A percentile compares a stretch with the other conserved stretches of the same genome.
These are phyloP conservation scores for Pelagophyceae sp. DNA, from an alignment of 352 stramenopile genomes.

Conservation along the genomic window DNA sequence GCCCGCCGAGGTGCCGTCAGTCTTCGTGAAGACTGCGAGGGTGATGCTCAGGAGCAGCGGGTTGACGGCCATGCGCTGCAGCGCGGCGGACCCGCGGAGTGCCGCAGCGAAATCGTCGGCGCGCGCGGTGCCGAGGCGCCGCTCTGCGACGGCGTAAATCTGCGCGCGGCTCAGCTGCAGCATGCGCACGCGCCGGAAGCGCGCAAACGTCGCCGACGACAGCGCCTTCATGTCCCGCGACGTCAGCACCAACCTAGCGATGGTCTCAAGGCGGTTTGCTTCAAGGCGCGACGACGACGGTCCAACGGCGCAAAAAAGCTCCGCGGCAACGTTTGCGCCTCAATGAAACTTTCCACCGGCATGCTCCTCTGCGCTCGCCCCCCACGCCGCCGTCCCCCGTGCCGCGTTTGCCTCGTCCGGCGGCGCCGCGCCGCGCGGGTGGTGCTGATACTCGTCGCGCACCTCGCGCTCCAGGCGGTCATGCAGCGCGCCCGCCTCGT, in stretches of 20 bases:
- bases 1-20: neutral
- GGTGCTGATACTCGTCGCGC: neutral
- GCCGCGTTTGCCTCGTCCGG: too few relatives aligned
- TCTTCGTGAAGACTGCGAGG: neutral
- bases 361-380: too few relatives aligned
- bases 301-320: too few relatives aligned
- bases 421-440: too few relatives aligned
- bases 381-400: too few relatives aligned
- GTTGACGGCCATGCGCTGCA: conserved; percentile 5
- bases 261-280: too few relatives aligned
- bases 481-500: conserved; percentile 7
- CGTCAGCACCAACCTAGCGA: conserved; percentile 7
- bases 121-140: neutral
- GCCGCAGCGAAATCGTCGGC: neutral
- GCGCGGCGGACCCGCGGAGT: neutral
- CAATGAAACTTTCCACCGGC: too few relatives aligned
- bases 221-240: conserved; percentile 18
- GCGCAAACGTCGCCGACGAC: neutral
- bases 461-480: neutral
- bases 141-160: neutral
- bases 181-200: conserved; percentile 14
- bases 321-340: too few relatives aligned
- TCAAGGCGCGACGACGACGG: too few relatives aligned
- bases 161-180: neutral
- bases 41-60: conserved; percentile 2